These are phyloP conservation scores for Phialocephala sp. DNA, from an alignment of 2,329 filamentous ascomycete genomes.

Conservation along the genomic window DNA sequence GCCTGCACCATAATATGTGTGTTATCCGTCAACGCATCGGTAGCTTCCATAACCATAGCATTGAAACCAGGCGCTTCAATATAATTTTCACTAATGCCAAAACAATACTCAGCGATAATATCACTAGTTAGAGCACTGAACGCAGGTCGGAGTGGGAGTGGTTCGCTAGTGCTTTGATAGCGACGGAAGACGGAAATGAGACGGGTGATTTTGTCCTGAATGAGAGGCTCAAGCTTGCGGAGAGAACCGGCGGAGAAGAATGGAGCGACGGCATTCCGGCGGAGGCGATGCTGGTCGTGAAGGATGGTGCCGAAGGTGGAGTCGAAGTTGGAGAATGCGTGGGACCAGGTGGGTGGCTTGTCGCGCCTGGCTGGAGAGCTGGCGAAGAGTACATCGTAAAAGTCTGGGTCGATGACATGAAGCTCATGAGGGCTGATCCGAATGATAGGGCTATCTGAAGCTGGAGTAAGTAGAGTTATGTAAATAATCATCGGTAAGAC, in stretches of 20 bases:
- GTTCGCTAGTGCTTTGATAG: constrained; percentile 17
- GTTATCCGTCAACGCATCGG: constrained; percentile 20
- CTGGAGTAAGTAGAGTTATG: not conserved
- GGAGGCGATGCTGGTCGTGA: constrained; percentile 29
- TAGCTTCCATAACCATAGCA: constrained; percentile 21
- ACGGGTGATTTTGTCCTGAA: constrained; percentile 20
- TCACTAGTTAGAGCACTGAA: constrained; percentile 32
- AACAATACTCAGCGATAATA: constrained; percentile 39
- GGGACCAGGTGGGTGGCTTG: constrained; percentile 29
- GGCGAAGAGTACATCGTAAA: constrained; percentile 31
- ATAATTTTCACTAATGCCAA: constrained; percentile 30
- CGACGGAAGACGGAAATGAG: constrained; percentile 24
- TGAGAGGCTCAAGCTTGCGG: constrained; percentile 27
- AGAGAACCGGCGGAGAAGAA: constrained; percentile 31
- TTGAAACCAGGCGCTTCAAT: constrained; percentile 25
- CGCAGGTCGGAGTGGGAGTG: constrained; percentile 20
- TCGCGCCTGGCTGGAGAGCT: constrained; percentile 33
- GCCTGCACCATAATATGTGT: constrained; percentile 21
- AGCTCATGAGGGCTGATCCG: constrained; percentile 31
- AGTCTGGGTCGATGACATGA: constrained; percentile 31
- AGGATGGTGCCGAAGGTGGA: constrained; percentile 27
- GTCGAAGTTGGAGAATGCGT: constrained; percentile 18
- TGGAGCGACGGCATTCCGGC: constrained; percentile 28
- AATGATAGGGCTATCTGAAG: constrained; percentile 28
- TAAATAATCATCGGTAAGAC: not conserved